Base-by-base conservation (phyloP, 257 asterid species). In the Haberlea rhodopensis region DNA sequence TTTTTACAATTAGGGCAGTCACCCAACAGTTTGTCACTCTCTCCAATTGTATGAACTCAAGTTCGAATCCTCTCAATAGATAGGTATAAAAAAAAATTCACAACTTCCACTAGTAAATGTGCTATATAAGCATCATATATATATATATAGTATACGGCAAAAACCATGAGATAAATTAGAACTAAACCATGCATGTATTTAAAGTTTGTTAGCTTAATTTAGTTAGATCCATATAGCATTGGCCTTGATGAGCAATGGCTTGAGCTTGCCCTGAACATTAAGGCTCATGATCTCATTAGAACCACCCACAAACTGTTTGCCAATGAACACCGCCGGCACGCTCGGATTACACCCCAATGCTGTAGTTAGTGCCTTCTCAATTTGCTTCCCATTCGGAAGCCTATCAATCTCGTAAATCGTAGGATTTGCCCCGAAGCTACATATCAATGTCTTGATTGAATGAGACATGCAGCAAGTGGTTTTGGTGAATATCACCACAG, bases 401-500 rank as follows among this genome's bases (percentile, higher is more conserved):
- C 62, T 62, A 20, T 86, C 95, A 0, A 88, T 77, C 67, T 82
- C 84, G 5, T 79, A 64, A 13, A 82, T 75, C 0, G 2, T 6
- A 0, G 91, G 89, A 53, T 75, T 82, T 5, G 87, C 94, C n/a
- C 89, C 83, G n/a, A 81, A 88, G 24, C 84, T 53, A 15, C 78
- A 71, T 18, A 88, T 74, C 21, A 88, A 48, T 32, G 46, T 61
- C 21, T 69, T 23, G 2, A 88, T 81, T 18, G 81, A 57, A 53
- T 88, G 77, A 1, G 86, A 83, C 52, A 85, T 81, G 88, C 89
- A 78, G 56, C 89, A 88, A 31, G n/a, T 68, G 29, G 70, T 80
- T 69, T 84, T 85, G 74, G 80, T 85, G 79, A 85, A 84, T 6
- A 88, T 74, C 65, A 88, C 95, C 58, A 82, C 84, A 1, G 96